phyloP scores from a whole-genome alignment of 441 rosid species.

The California macrophylla region DNA sequence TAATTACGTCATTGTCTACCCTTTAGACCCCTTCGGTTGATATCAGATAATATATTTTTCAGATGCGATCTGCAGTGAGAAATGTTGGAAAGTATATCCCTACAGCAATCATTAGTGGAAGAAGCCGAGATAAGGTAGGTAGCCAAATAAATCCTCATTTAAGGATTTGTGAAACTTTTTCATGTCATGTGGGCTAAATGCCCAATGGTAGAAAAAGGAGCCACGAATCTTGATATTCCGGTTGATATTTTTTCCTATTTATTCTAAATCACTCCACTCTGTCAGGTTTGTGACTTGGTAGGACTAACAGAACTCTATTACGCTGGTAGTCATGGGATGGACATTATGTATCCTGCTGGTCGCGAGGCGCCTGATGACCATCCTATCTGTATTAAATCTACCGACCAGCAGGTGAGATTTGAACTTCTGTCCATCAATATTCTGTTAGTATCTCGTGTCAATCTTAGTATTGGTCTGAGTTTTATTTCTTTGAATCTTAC shows the following conservation, averaged over 20 bases:
- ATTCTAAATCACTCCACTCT: background rate
- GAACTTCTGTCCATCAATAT: background rate
- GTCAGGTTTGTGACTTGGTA: slow-evolving; percentile 75
- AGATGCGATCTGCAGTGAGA: slow-evolving; percentile 92
- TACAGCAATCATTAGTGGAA: slow-evolving; percentile 88
- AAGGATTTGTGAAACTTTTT: background rate
- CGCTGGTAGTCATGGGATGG: slow-evolving; percentile 99
- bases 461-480: background rate
- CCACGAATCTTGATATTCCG: background rate
- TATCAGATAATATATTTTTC: slow-evolving; percentile 11
- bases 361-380: slow-evolving; percentile 35
- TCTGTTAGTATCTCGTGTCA: background rate
- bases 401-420: slow-evolving; percentile 47
- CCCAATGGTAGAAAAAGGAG: background rate
- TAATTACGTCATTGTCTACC: background rate
- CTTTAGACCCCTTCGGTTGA: slow-evolving; percentile 2
- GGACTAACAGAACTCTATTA: slow-evolving; percentile 85
- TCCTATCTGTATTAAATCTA: slow-evolving; percentile 42
- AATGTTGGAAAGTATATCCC: slow-evolving; percentile 64
- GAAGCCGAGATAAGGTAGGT: slow-evolving; percentile 79
- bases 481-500: background rate
- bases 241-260: background rate
- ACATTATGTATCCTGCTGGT: slow-evolving; percentile 61
- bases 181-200: background rate
- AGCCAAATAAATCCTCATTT: background rate